These are phyloP conservation scores for Aotearoamyces nothofagi DNA, from an alignment of 2,329 filamentous ascomycete genomes.

Conservation along the genomic window DNA sequence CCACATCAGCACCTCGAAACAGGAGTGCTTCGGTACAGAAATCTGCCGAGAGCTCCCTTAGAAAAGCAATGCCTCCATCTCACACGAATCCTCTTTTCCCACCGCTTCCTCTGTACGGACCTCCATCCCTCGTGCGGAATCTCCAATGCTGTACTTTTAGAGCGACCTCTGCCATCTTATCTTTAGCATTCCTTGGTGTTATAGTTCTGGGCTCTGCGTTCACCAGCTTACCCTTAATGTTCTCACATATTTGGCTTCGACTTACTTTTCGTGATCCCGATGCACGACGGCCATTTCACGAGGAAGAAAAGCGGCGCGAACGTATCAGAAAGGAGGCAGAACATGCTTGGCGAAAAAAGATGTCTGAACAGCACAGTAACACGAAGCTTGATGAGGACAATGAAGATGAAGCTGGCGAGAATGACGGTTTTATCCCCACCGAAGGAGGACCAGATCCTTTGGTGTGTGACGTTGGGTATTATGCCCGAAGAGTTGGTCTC, in stretches of 20 bases:
- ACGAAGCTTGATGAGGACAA: slow-evolving; percentile 17
- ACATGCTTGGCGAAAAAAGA: slow-evolving; percentile 41
- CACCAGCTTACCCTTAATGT: slow-evolving; percentile 42
- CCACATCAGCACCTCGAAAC: slow-evolving; percentile 11
- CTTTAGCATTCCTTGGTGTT: slow-evolving; percentile 58
- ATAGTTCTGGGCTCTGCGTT: slow-evolving; percentile 64
- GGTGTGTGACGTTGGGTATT: slow-evolving; percentile 67
- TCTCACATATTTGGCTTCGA: slow-evolving; percentile 32
- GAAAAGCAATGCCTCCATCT: slow-evolving; percentile 40
- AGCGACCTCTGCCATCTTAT: slow-evolving; percentile 57
- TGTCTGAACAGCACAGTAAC: slow-evolving; percentile 22
- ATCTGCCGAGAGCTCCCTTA: slow-evolving; percentile 30
- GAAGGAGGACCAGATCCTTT: slow-evolving; percentile 72
- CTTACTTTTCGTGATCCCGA: slow-evolving; percentile 46
- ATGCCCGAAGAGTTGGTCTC: slow-evolving; percentile 74
- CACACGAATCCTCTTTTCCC: slow-evolving; percentile 73
- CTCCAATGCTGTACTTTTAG: slow-evolving; percentile 53
- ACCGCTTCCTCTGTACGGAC: slow-evolving; percentile 67
- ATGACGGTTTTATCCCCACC: slow-evolving; percentile 43
- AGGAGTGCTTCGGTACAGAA: slow-evolving; percentile 21
- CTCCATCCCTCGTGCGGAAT: slow-evolving; percentile 48
- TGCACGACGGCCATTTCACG: slow-evolving; percentile 47
- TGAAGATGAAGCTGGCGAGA: slow-evolving; percentile 26
- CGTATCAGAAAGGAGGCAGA: slow-evolving; percentile 40
- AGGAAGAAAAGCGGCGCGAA: slow-evolving; percentile 52